phyloP scores from a whole-genome alignment of 768 basidiomycete genomes.

The Phanerodontia chrysosporium region DNA sequence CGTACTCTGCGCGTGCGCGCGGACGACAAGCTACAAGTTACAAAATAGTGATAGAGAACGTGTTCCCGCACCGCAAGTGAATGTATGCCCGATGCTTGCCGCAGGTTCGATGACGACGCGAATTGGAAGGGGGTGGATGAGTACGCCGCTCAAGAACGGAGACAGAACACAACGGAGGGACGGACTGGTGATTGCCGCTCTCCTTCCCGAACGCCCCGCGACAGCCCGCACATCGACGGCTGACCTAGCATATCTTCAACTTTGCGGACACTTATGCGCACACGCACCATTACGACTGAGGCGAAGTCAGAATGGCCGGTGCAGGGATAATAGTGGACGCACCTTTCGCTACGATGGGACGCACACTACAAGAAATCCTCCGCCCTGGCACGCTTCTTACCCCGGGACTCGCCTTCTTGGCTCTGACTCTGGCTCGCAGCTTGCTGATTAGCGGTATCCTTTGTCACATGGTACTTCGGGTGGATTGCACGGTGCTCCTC shows the following conservation, averaged over 20 bases:
- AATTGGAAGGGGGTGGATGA: too few relatives aligned
- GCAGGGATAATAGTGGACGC: neutral
- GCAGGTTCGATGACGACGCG: too few relatives aligned
- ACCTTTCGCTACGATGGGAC: neutral
- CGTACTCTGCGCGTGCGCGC: too few relatives aligned
- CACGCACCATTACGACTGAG: neutral
- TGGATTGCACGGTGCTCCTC: conserved; percentile 73
- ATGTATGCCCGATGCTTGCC: too few relatives aligned
- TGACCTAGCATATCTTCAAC: conserved; percentile 2
- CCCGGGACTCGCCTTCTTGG: conserved; percentile 56
- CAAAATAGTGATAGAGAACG: too few relatives aligned
- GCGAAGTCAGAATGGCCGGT: too few relatives aligned
- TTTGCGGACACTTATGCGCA: neutral
- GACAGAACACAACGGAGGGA: conserved; percentile 12
- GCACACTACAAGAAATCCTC: conserved; percentile 56
- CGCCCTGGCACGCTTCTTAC: conserved; percentile 81
- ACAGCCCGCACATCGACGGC: neutral
- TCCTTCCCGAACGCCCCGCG: neutral
- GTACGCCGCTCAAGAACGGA: neutral
- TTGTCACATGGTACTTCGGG: conserved; percentile 55
- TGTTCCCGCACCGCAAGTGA: too few relatives aligned
- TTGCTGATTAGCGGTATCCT: conserved; percentile 33
- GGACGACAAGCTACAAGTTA: too few relatives aligned
- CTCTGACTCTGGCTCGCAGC: conserved; percentile 23
- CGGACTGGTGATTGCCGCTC: conserved; percentile 15